Evolutionary conservation across 2,329 filamentous ascomycete genomes (phyloP).

Genomic region (Aspergillus aculeatus): DNA sequence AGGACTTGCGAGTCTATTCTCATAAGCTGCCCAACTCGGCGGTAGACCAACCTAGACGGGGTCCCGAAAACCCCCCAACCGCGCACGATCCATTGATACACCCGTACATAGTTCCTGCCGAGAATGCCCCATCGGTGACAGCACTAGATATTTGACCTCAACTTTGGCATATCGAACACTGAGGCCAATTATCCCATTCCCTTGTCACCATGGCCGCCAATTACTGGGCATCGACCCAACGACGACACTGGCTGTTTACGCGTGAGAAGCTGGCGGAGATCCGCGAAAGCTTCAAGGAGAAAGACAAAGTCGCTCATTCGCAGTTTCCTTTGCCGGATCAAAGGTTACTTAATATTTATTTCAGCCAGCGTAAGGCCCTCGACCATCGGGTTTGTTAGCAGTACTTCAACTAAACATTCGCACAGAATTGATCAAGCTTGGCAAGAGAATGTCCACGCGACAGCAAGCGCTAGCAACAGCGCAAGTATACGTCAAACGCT

Average conservation of each 20-base stretch:
- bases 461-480: constrained; percentile 94
- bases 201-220: constrained; percentile 69
- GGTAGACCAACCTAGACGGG: too few relatives aligned
- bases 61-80: neutral
- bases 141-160: neutral
- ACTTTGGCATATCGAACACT: constrained; percentile 1
- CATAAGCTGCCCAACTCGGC: too few relatives aligned
- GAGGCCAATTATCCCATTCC: constrained; percentile 36
- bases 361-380: constrained; percentile 72
- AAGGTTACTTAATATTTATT: constrained; percentile 83
- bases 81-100: neutral
- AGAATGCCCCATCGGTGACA: constrained; percentile 11
- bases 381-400: neutral
- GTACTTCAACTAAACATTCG: constrained; percentile 4
- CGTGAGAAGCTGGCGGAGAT: constrained; percentile 74
- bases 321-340: constrained; percentile 80
- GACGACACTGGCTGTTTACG: constrained; percentile 85
- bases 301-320: constrained; percentile 70
- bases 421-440: constrained; percentile 75
- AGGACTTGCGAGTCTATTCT: too few relatives aligned
- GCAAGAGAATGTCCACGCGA: constrained; percentile 76
- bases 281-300: constrained; percentile 73
- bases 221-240: constrained; percentile 95
- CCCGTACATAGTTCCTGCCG: neutral
- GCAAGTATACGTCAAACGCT: constrained; percentile 90